These are phyloP conservation scores for Phytophthora crassamura DNA, from an alignment of 352 stramenopile genomes.

Conservation along the genomic window DNA sequence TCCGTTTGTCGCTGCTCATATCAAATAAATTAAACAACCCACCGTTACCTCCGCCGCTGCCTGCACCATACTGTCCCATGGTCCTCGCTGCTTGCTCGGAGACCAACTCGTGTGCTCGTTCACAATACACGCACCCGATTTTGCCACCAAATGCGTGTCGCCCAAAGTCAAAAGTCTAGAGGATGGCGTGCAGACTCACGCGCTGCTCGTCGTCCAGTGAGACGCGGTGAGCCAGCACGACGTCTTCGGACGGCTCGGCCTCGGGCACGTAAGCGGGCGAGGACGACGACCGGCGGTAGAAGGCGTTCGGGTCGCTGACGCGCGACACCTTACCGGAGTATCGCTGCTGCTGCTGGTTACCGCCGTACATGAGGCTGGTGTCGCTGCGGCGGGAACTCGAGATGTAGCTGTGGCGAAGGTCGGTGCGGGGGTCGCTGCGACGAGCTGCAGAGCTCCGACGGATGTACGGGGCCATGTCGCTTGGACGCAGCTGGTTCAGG, in stretches of 20 bases:
- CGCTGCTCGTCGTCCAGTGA: conserved; percentile 67
- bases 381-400: conserved; percentile 42
- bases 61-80: conserved; percentile 2
- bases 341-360: conserved; percentile 29
- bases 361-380: conserved; percentile 38
- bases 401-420: conserved; percentile 40
- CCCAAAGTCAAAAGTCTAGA: conserved; percentile 38
- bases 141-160: conserved; percentile 4
- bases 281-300: conserved; percentile 49
- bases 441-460: conserved; percentile 42
- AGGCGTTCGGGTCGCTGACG: conserved; percentile 54
- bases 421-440: conserved; percentile 28
- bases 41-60: conserved; percentile 11
- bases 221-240: conserved; percentile 63
- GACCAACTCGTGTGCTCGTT: conserved; percentile 14
- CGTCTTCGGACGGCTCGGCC: conserved; percentile 50
- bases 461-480: conserved; percentile 41
- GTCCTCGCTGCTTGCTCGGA: conserved; percentile 2
- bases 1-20: conserved; percentile 35
- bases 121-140: conserved; percentile 3
- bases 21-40: conserved; percentile 51
- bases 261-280: conserved; percentile 41
- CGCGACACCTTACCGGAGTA: conserved; percentile 42
- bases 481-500: conserved; percentile 45
- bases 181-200: conserved; percentile 70